Conservation (phyloP, 1,139 yeast genomes). For the Scheffersomyces parashehatae region DNA sequence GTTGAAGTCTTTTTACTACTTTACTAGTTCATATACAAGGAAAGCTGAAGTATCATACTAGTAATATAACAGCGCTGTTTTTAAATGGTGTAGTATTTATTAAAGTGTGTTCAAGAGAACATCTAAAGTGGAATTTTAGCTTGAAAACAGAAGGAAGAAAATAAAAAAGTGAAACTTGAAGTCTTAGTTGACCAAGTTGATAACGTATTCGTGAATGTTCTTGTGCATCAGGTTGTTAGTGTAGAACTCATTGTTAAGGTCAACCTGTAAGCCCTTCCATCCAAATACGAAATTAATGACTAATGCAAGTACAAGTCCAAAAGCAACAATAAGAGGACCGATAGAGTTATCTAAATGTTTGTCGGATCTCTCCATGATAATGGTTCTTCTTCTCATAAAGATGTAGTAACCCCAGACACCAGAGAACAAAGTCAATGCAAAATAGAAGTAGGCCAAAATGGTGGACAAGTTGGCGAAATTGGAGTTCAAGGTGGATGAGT, state of each 20-base stretch:
- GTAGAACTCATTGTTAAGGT: conserved; percentile 31
- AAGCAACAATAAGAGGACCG: conserved; percentile 82
- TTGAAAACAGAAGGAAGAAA: too few relatives aligned
- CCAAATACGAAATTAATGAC: conserved; percentile 72
- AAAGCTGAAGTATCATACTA: too few relatives aligned
- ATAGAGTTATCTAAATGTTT: conserved; percentile 84
- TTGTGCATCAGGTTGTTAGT: conserved; percentile 35
- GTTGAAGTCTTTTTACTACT: too few relatives aligned
- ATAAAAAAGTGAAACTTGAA: conserved; percentile 3
- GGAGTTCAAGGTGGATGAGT: conserved; percentile 70
- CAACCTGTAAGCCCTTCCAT: conserved; percentile 34
- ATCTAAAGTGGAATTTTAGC: too few relatives aligned
- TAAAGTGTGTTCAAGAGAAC: too few relatives aligned
- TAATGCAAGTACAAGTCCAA: conserved; percentile 67
- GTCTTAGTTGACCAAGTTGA: conserved; percentile 7
- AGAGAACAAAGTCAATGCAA: conserved; percentile 75
- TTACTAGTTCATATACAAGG: too few relatives aligned
- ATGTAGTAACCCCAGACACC: conserved; percentile 89
- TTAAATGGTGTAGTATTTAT: too few relatives aligned
- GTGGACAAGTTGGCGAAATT: conserved; percentile 59
- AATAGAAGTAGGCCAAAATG: conserved; percentile 74
- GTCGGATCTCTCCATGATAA: conserved; percentile 80
- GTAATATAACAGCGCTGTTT: too few relatives aligned
- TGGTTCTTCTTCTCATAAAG: conserved; percentile 67
- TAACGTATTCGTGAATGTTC: conserved; percentile 33